A percentile compares a stretch with the other conserved stretches of the same genome.
Conservation (phyloP, 2,329 filamentous ascomycete genomes). For the Coccinonectria pachysandricola region DNA sequence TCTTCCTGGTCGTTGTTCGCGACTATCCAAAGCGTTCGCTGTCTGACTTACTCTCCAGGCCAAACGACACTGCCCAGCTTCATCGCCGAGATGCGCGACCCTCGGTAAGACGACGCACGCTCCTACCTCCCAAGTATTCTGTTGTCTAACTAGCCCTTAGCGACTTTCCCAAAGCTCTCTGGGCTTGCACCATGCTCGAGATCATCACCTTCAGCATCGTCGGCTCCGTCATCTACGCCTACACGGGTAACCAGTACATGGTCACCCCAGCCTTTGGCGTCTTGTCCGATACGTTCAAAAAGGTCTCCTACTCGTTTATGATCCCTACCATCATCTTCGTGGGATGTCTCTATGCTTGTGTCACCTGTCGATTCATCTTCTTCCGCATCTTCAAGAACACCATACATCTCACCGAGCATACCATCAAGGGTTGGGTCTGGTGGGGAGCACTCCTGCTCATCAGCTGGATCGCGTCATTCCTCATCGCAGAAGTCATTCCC, state of each 20-base stretch:
- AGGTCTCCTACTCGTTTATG: constrained; percentile 89
- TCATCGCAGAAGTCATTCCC: constrained; percentile 84
- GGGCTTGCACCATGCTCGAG: constrained; percentile 80
- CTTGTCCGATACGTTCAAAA: constrained; percentile 68
- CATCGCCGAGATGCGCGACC: constrained; percentile 82
- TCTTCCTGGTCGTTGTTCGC: too few species aligned
- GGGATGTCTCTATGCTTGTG: constrained; percentile 80
- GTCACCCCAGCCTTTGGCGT: constrained; percentile 80
- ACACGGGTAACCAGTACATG: constrained; percentile 82
- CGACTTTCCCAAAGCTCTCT: constrained; percentile 87
- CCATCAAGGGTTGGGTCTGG: constrained; percentile 64
- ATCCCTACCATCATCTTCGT: constrained; percentile 87
- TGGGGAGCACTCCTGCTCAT: constrained; percentile 61
- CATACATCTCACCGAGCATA: constrained; percentile 69
- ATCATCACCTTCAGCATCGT: constrained; percentile 76
- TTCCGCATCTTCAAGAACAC: constrained; percentile 76
- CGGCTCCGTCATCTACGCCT: constrained; percentile 70
- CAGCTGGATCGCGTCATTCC: constrained; percentile 73
- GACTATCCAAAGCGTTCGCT: too few species aligned
- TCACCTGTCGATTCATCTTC: constrained; percentile 82
- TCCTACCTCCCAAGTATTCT: too few species aligned
- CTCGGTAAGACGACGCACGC: too few species aligned
- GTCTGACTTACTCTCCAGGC: too few species aligned
- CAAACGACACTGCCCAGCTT: constrained; percentile 88
- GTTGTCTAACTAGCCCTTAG: constrained; percentile 33